Base-by-base conservation (phyloP, 192 early-diverging fungal species). In the Chytriomyces hyalinus region DNA sequence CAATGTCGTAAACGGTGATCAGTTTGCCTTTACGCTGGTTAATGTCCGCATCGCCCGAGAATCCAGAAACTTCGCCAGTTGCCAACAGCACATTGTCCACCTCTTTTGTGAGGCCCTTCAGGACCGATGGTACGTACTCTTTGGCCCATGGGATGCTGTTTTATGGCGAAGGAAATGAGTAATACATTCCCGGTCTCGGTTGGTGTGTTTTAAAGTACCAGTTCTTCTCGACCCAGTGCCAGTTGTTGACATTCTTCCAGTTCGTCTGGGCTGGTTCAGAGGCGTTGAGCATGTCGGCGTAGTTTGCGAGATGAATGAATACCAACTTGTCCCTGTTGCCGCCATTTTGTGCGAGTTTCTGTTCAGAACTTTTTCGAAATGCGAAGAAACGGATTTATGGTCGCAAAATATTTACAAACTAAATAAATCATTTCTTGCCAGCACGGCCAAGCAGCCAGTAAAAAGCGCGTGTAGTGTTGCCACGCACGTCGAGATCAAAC, bases 11-110 rank as follows among this genome's bases (percentile, higher is more conserved):
- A 78, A 99, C 95, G 59, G 95, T 93, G 61, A 99, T 95, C 49
- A 99, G 85, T 81, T 95, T 94, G 46, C 96, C 96, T 82, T 99
- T 99, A 76, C 97, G 90, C 84, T 96, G 93, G 85, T 96, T 97
- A 75, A 99, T 84, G 61, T 97, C 94, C 8, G 90, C 93, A 83
- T 99, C 97, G 46, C 97, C 97, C 5, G 78, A 87, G 28, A 96
- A 88, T 2, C 87, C 85, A 66, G 83, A 78, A 20, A 97, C 84
- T 24, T 90, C 85, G 45, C 84, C 83, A 13, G 91, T 89, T 28
- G 82, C 79, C 13, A 90, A 88, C 15, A 78, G 86, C 28, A 86
- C 80, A 15, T 89, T 93, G 26, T 86, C 86, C 28, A 87, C 80
- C 46, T 87, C 86, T 5, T 81, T 86, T 13, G 83, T 57, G 15